Base-by-base conservation (phyloP, 2,329 filamentous ascomycete species). In the Paecilomyces sp. region DNA sequence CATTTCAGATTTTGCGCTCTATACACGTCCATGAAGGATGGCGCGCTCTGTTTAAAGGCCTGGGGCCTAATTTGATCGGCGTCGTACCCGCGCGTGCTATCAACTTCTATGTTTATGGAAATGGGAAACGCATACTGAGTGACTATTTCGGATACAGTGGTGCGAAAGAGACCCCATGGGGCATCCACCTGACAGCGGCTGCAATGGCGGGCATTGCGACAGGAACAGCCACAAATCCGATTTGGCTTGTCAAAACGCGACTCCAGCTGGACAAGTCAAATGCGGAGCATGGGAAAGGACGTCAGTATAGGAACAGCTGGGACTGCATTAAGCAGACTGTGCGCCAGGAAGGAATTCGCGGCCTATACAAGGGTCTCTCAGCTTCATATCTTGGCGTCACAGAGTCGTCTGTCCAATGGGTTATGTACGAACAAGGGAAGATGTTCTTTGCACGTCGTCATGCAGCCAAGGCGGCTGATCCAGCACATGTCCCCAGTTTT, bases 231-330 rank as follows among this genome's bases (percentile, higher is more conserved):
- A 97, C 92, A 41, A 97, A 97, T 75, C 92, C 92, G 1, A 96
- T 97, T 70, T 97, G 92, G 92, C 84, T 97, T 63, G 86, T 97
- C 71, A 97, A 97, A 82, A 97, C 92, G 50, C 83, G 92, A 33
- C 74, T 97, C 67, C 92, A 97, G 77, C 84, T 97, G 34, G 92
- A 97, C 79, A 95, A 92, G 79, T 90, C 90, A 70, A 84, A 86
- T 57, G 88, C 88, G 15, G 83, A 85, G 66, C 77, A 78, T 62
- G 83, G 63, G 79, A 82, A 61, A 58, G 79, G 80, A 57, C 82
- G 92, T 57, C 86, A 86, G 69, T 97, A 97, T 76, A 86, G 86
- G 72, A 96, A 96, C 74, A 92, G 90, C 63, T 83, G 87, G 75
- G 92, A 97, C 75, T 97, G 92, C 74, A 86, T 92, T 59, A 85